Conservation (phyloP, 2,329 filamentous ascomycete species). For the Epichloe typhina region DNA sequence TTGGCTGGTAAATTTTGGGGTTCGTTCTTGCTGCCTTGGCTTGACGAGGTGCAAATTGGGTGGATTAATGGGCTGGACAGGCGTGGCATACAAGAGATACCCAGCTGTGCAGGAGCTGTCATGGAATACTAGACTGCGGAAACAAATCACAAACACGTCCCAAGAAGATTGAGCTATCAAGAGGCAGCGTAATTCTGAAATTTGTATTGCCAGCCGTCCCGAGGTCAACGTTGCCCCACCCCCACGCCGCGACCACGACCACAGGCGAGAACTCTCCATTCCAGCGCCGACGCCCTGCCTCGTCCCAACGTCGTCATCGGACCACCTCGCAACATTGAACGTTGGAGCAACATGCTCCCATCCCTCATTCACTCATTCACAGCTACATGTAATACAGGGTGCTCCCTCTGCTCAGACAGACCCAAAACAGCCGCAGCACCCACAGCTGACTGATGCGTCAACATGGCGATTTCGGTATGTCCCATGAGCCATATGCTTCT, state of each 20-base stretch:
- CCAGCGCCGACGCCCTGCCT: too few species aligned
- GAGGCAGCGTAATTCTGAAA: background rate
- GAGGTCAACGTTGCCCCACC: too few species aligned
- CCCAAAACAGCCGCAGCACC: background rate
- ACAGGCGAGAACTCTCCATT: background rate
- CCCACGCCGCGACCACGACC: background rate
- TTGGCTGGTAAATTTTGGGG: background rate
- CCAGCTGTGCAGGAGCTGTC: constrained; percentile 5
- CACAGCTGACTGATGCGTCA: constrained; percentile 14
- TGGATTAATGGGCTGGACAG: background rate
- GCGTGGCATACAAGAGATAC: constrained; percentile 5
- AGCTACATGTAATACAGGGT: background rate
- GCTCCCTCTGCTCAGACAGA: background rate
- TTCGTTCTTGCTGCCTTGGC: background rate
- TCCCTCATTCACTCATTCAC: too few species aligned
- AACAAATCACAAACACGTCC: too few species aligned
- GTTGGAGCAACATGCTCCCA: too few species aligned
- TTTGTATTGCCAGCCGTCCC: too few species aligned
- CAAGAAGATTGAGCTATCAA: background rate
- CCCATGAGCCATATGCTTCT: background rate
- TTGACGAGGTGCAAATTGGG: background rate
- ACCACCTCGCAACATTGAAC: constrained; percentile 5
- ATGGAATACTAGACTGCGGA: background rate
- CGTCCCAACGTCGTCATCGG: constrained; percentile 20
- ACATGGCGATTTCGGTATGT: constrained; percentile 23